Conservation (phyloP, 2,329 filamentous ascomycete genomes). For the Triangularia verruculosa region DNA sequence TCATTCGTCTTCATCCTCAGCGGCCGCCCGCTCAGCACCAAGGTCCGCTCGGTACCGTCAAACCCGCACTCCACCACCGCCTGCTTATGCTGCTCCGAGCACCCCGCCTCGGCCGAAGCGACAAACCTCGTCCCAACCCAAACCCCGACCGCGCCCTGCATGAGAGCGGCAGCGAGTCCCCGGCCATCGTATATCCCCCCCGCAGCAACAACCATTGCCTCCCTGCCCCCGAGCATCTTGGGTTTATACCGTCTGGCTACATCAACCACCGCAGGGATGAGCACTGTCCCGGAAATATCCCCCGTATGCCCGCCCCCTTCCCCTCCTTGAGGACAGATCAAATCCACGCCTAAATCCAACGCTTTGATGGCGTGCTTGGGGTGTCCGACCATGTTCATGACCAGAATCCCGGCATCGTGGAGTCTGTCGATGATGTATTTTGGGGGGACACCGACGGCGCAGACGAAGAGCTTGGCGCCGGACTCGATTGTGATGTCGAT, state of each 20-base stretch:
- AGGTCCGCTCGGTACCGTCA: slow-evolving; percentile 75
- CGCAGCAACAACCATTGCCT: slow-evolving; percentile 81
- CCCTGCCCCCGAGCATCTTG: slow-evolving; percentile 64
- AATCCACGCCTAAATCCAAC: slow-evolving; percentile 79
- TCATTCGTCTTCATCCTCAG: slow-evolving; percentile 78
- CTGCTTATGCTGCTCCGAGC: slow-evolving; percentile 77
- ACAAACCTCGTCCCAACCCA: slow-evolving; percentile 97
- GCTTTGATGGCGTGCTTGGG: slow-evolving; percentile 90
- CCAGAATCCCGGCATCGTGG: slow-evolving; percentile 73
- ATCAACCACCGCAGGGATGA: slow-evolving; percentile 85
- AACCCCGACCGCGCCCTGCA: slow-evolving; percentile 83
- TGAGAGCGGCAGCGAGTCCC: slow-evolving; percentile 74
- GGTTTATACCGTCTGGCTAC: slow-evolving; percentile 72
- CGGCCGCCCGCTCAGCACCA: slow-evolving; percentile 79
- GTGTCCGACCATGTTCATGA: slow-evolving; percentile 98
- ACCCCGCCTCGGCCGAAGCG: slow-evolving; percentile 75
- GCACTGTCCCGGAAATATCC: slow-evolving; percentile 78
- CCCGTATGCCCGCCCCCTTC: slow-evolving; percentile 94
- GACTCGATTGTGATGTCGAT: slow-evolving; percentile 83
- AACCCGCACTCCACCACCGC: slow-evolving; percentile 77
- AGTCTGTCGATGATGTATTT: slow-evolving; percentile 68
- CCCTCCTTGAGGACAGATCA: slow-evolving; percentile 87
- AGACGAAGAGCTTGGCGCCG: slow-evolving; percentile 82
- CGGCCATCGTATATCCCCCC: slow-evolving; percentile 84
- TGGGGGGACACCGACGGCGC: slow-evolving; percentile 84